Base-by-base conservation (phyloP, 164 flowering plant genomes). In the Akebia trifoliata region DNA sequence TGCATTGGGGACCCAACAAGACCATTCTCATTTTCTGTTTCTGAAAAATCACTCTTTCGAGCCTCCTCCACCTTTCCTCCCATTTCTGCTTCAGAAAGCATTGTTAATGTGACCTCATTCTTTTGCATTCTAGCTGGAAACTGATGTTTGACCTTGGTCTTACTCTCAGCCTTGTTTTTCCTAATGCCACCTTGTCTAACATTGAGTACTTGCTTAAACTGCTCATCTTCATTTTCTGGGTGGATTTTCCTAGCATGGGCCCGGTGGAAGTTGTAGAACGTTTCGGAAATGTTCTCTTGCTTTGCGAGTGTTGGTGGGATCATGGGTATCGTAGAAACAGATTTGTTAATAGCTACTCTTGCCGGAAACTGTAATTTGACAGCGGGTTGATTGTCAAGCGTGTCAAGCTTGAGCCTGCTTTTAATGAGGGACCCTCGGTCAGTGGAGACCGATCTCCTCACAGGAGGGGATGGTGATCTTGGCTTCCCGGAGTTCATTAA, bases 371-470 rank as follows among this genome's bases (percentile, higher is more conserved):
- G 86, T 17, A 61, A 44, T 67, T 57, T 77, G 4, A 56, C 25
- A 24, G 72, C 45, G 18, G 80, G 66, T 42, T 67, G 79, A 43
- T 78, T 76, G 10, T 82, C 89, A 15, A 34, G 56, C 8, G 74
- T 59, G 6, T 79, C 85, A n/a, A 60, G 50, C 59, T 74, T 81
- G 37, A 59, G 50, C 69, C 72, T 76, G 71, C 81, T 70, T 68
- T 50, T 80, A 4, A 72, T 60, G 48, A 57, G 56, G 24, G 84
- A 59, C 24, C 79, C 86, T 67, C 92, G 76, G 37, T 88, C 90
- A 34, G 87, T 82, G 26, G 96, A 88, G 56, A 78, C 18, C 46
- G 96, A 86, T 78, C 93, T 84, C 69, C 90, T 76, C 40, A 74
- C 63, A 40, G 90, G 88, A 57, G 93, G 90, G 10, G 96, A 82